Evolutionary conservation across 805 yeast species (phyloP).

Genomic region (Kodamaea hsintzibuensis): DNA sequence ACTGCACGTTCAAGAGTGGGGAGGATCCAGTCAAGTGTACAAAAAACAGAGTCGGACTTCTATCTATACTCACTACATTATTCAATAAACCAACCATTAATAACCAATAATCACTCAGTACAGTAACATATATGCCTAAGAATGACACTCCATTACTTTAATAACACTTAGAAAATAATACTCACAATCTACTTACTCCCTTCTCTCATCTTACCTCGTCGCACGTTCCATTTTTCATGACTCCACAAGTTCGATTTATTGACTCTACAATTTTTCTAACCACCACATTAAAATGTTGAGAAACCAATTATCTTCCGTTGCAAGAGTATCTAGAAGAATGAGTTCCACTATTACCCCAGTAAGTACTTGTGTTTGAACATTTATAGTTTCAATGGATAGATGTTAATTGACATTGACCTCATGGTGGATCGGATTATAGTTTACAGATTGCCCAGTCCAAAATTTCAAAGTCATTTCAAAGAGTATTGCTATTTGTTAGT

Average conservation of each 20-base stretch:
- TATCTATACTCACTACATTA: too few species aligned
- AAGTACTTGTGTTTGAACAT: slow-evolving; percentile 17
- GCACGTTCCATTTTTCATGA: not conserved
- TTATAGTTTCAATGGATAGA: not conserved
- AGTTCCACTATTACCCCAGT: slow-evolving; percentile 31
- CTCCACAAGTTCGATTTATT: not conserved
- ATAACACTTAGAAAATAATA: too few species aligned
- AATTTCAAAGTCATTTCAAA: not conserved
- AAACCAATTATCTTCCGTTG: slow-evolving; percentile 19
- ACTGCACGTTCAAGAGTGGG: too few species aligned
- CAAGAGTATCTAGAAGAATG: slow-evolving; percentile 28
- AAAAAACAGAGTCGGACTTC: not conserved
- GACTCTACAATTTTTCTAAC: not conserved
- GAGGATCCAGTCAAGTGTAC: not conserved
- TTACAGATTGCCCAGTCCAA: not conserved
- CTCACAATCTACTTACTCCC: too few species aligned
- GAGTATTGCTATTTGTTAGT: too few species aligned
- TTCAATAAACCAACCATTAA: not conserved
- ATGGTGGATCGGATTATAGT: not conserved
- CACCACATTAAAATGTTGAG: slow-evolving; percentile 17
- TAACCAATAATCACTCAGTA: too few species aligned
- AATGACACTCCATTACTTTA: too few species aligned
- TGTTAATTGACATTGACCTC: not conserved
- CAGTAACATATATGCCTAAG: too few species aligned
- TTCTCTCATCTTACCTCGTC: not conserved